phyloP scores from a whole-genome alignment of 306 rosid species.

The Amphicarpaea edgeworthii region DNA sequence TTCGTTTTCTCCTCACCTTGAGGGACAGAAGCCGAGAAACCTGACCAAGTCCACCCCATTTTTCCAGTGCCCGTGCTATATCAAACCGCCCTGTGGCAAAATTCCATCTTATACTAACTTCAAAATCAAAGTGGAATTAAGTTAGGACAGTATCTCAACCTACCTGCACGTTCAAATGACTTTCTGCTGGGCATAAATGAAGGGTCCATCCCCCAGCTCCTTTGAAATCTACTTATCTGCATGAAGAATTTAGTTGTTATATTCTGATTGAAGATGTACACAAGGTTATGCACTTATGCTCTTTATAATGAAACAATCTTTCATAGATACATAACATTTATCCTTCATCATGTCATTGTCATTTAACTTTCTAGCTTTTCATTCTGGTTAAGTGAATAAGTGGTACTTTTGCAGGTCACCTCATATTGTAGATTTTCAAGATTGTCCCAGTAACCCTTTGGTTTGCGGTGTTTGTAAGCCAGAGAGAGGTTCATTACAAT shows the following conservation, averaged over 20 bases:
- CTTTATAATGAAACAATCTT: conserved; percentile 11
- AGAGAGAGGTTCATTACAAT: conserved; percentile 79
- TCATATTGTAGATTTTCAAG: conserved; percentile 77
- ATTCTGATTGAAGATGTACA: background rate
- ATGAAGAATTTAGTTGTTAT: conserved; percentile 32
- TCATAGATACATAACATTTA: conserved; percentile 12
- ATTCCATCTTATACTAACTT: conserved; percentile 11
- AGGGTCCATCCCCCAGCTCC: conserved; percentile 95
- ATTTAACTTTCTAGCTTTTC: background rate
- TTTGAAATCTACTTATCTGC: conserved; percentile 86
- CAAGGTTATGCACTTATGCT: conserved; percentile 6
- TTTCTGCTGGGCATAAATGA: conserved; percentile 93
- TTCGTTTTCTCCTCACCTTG: conserved; percentile 74
- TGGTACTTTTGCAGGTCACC: conserved; percentile 48
- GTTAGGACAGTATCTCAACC: conserved; percentile 15
- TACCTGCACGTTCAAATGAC: conserved; percentile 97
- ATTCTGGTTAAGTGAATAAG: conserved; percentile 20
- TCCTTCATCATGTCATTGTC: conserved; percentile 25
- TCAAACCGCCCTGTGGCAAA: conserved; percentile 75
- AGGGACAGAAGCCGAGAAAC: conserved; percentile 89
- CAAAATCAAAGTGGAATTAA: conserved; percentile 18
- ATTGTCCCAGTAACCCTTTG: conserved; percentile 93
- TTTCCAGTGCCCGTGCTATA: conserved; percentile 91
- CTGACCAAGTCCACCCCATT: conserved; percentile 95
- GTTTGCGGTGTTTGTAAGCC: conserved; percentile 88